Percentiles rank a stretch among this genome's conserved stretches.
phyloP scores from a whole-genome alignment of 371 early-diverging fungal species.

The Haplosporangium sp. region DNA sequence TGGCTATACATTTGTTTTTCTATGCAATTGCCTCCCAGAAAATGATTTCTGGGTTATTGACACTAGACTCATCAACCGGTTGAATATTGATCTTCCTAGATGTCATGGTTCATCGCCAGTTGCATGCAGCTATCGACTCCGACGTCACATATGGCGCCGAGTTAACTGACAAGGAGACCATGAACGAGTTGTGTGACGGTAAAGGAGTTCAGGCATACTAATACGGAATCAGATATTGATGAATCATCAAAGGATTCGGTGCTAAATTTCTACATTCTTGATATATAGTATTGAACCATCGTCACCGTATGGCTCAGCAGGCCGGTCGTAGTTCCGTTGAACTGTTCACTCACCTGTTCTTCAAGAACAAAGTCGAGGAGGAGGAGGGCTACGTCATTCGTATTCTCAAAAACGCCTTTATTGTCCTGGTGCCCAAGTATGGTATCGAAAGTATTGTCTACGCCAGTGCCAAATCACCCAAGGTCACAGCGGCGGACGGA shows the following conservation, averaged over 20 bases:
- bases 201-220: slow-evolving; percentile 16
- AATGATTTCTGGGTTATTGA: too few species aligned
- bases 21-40: background rate
- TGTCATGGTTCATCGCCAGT: slow-evolving; percentile 93
- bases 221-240: background rate
- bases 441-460: slow-evolving; percentile 95
- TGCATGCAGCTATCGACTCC: slow-evolving; percentile 83
- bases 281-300: slow-evolving; percentile 86
- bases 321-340: slow-evolving; percentile 94
- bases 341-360: slow-evolving; percentile 93
- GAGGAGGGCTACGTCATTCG: slow-evolving; percentile 93
- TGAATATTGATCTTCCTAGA: slow-evolving; percentile 61
- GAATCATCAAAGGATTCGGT: background rate
- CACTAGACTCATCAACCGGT: too few species aligned
- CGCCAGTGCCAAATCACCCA: slow-evolving; percentile 52
- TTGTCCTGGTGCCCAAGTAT: slow-evolving; percentile 91
- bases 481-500: slow-evolving; percentile 21
- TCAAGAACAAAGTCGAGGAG: slow-evolving; percentile 85
- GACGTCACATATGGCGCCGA: slow-evolving; percentile 71
- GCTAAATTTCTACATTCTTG: background rate
- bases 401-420: slow-evolving; percentile 92
- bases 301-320: slow-evolving; percentile 96
- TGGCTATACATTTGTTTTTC: background rate
- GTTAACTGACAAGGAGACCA: slow-evolving; percentile 81
- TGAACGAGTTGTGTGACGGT: slow-evolving; percentile 86